These are phyloP conservation scores for Phoma sp. DNA, from an alignment of 2,329 filamentous ascomycete genomes.

Conservation along the genomic window DNA sequence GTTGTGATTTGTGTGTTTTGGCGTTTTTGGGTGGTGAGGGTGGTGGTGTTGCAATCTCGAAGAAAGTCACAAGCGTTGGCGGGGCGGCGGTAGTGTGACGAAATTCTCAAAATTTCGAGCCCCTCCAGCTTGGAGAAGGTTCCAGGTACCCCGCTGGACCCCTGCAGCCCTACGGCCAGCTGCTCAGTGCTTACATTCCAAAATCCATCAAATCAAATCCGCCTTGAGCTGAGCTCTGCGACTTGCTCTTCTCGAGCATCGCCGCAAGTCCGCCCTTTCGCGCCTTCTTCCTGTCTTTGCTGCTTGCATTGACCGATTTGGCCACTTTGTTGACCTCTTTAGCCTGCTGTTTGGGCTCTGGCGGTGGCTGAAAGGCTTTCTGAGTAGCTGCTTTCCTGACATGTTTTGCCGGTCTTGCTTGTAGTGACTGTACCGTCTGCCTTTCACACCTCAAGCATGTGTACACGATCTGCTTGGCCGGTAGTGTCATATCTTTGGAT, in stretches of 20 bases:
- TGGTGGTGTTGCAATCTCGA: slow-evolving; percentile 1
- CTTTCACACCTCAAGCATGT: slow-evolving; percentile 42
- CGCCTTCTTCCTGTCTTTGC: slow-evolving; percentile 63
- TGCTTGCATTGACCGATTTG: slow-evolving; percentile 53
- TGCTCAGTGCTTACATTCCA: slow-evolving; percentile 52
- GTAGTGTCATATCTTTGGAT: slow-evolving; percentile 12
- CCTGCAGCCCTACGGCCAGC: slow-evolving; percentile 39
- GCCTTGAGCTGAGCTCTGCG: slow-evolving; percentile 42
- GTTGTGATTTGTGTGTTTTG: slow-evolving; percentile 3
- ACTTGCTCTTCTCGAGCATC: slow-evolving; percentile 56
- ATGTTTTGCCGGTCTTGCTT: slow-evolving; percentile 26
- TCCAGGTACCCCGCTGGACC: slow-evolving; percentile 22
- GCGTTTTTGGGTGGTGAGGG: neutral
- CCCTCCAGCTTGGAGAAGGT: slow-evolving; percentile 5
- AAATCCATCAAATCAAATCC: slow-evolving; percentile 62
- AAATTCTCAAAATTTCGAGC: slow-evolving; percentile 40
- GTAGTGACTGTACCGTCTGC: slow-evolving; percentile 35
- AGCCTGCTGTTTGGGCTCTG: slow-evolving; percentile 5
- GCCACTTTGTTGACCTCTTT: slow-evolving; percentile 23
- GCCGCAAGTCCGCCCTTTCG: slow-evolving; percentile 62
- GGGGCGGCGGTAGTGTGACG: slow-evolving; percentile 25
- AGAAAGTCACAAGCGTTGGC: slow-evolving; percentile 12
- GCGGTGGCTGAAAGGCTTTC: neutral
- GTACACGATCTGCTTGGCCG: slow-evolving; percentile 32
- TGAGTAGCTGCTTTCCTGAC: slow-evolving; percentile 19